Evolutionary conservation across 306 rosid genomes (phyloP).

Genomic region (Pterocarpus macrocarpus): DNA sequence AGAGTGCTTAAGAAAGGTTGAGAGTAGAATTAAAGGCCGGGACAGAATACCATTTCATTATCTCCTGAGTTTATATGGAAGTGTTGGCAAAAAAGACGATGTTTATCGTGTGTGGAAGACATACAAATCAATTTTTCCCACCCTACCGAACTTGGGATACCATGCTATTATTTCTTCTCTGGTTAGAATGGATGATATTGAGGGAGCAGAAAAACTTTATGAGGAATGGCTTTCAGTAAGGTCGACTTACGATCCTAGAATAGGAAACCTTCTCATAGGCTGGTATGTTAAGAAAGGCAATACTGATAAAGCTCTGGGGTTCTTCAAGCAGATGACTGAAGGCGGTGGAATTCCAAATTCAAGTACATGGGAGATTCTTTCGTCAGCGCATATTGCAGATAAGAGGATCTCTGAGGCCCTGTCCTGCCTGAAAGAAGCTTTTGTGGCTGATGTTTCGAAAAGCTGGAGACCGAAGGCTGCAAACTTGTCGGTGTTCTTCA

Average conservation of each 20-base stretch:
- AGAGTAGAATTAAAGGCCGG: constrained; percentile 84
- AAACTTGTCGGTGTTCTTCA: constrained; percentile 61
- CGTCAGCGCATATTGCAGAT: constrained; percentile 69
- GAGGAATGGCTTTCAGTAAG: constrained; percentile 82
- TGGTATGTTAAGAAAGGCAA: constrained; percentile 65
- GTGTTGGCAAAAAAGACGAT: constrained; percentile 80
- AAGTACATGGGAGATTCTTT: constrained; percentile 83
- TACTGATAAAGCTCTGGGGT: constrained; percentile 64
- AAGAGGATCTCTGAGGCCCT: constrained; percentile 67
- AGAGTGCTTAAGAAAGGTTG: constrained; percentile 78
- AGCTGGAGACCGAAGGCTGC: constrained; percentile 79
- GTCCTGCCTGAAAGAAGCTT: constrained; percentile 81
- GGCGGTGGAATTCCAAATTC: constrained; percentile 83
- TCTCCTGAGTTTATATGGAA: constrained; percentile 87
- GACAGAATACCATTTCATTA: constrained; percentile 91
- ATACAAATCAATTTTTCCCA: constrained; percentile 74
- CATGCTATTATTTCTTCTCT: constrained; percentile 83
- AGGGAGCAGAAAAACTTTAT: constrained; percentile 77
- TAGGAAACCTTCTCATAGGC: constrained; percentile 74
- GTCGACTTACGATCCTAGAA: constrained; percentile 74
- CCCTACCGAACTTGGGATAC: constrained; percentile 88
- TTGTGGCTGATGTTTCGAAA: constrained; percentile 61
- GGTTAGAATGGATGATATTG: constrained; percentile 76
- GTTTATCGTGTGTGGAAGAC: constrained; percentile 83
- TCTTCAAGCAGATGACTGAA: constrained; percentile 66